phyloP scores from a whole-genome alignment of 352 stramenopile species.

The Phytopythium kandeliae region DNA sequence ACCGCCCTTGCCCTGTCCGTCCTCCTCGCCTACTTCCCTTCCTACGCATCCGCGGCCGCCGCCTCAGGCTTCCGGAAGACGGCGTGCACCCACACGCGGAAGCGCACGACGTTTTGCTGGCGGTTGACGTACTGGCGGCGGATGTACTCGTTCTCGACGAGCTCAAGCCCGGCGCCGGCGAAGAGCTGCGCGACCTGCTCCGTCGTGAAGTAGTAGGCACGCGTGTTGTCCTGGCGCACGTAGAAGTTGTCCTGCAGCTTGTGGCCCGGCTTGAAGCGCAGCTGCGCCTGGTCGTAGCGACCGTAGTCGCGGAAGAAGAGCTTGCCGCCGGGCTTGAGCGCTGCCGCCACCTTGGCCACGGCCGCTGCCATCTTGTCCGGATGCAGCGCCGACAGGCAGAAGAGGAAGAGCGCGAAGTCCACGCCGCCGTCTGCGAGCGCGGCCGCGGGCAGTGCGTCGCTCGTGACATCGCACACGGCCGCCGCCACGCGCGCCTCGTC shows the following conservation, averaged over 20 bases:
- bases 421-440: slow-evolving; percentile 61
- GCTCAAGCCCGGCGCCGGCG: slow-evolving; percentile 43
- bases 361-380: slow-evolving; percentile 84
- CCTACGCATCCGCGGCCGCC: background rate
- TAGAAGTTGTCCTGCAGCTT: slow-evolving; percentile 95
- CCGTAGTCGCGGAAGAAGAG: slow-evolving; percentile 95
- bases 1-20: too few relatives aligned
- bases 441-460: slow-evolving; percentile 50
- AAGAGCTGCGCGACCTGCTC: slow-evolving; percentile 74
- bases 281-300: slow-evolving; percentile 93
- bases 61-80: slow-evolving; percentile 74
- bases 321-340: slow-evolving; percentile 70
- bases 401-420: slow-evolving; percentile 80
- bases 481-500: slow-evolving; percentile 56
- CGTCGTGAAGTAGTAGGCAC: slow-evolving; percentile 94
- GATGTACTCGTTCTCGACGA: slow-evolving; percentile 83
- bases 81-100: slow-evolving; percentile 84
- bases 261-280: slow-evolving; percentile 85
- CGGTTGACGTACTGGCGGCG: slow-evolving; percentile 85
- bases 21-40: too few relatives aligned
- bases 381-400: slow-evolving; percentile 90
- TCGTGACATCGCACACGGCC: slow-evolving; percentile 84
- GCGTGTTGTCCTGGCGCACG: slow-evolving; percentile 93
- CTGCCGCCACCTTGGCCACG: slow-evolving; percentile 83
- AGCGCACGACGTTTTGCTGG: slow-evolving; percentile 79